Base-by-base conservation (phyloP, 129 eudicot genomes). In the Tagetes patula region DNA sequence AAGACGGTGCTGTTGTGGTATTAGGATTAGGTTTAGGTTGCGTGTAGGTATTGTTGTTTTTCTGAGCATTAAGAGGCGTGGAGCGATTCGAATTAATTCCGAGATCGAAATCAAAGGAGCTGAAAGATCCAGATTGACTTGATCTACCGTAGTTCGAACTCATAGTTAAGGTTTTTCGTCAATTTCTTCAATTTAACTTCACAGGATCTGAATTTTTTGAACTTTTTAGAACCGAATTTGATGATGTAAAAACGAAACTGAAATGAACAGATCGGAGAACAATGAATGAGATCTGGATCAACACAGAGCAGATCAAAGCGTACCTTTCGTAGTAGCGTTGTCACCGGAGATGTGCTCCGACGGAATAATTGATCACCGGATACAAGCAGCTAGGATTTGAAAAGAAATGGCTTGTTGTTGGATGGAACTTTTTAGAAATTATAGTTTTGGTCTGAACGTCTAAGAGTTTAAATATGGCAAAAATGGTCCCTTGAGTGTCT, bases 71-170 rank as follows among this genome's bases (percentile, higher is more conserved):
- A 46, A 93, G 78, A 13, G 98, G 72, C 74, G 46, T 59, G 0
- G 93, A 74, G 6, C 84, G 81, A 68, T 83, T 87, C 3, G 92
- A 84, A 38, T 86, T 90, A 43, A 94, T 76, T 4, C 96, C 96
- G 31, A 94, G 85, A 87, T 94, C 98, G 77, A 94, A 94, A 83
- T 94, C 96, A 62, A 94, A 91, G 53, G 45, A 75, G 69, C 76
- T 79, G 33, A 70, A 30, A n/a, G 95, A 83, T 42, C 84, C 85
- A 12, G 96, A 72, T 75, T 82, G 80, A 76, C 46, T 82, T 53
- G 91, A 80, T 84, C 81, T 88, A 4, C 96, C 96, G 52, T 85
- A 86, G 80, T 87, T 88, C 52, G 96, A 89, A 81, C 86, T 93
- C 98, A 93, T 90, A 48, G 41, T 76, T 60, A 5, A 6, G 1